Conservation (phyloP, 2,329 filamentous ascomycete genomes). For the Elsinoe fawcettii region DNA sequence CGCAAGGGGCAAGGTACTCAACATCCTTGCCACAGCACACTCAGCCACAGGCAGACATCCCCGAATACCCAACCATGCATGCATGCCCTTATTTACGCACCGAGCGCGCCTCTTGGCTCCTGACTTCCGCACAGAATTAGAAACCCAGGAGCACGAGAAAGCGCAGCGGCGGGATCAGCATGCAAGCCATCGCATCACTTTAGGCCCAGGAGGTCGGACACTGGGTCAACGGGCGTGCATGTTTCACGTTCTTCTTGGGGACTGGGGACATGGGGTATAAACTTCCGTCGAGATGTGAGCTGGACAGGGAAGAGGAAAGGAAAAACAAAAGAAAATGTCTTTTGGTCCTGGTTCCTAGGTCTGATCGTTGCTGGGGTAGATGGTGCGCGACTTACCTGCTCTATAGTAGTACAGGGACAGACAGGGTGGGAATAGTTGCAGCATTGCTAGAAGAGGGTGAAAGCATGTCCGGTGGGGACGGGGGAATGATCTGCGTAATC, state of each 20-base stretch:
- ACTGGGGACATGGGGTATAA: background rate
- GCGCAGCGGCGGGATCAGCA: too few species aligned
- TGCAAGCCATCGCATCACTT: too few species aligned
- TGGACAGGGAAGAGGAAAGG: background rate
- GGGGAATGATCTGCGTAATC: conserved; percentile 4
- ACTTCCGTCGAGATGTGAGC: background rate
- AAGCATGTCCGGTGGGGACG: background rate
- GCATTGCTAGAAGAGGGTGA: background rate
- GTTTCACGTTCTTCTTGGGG: background rate
- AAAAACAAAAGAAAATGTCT: background rate
- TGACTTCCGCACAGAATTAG: too few species aligned
- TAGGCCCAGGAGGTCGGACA: background rate
- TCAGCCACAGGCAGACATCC: too few species aligned
- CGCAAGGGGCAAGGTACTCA: too few species aligned
- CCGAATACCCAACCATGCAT: too few species aligned
- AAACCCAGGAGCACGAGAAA: too few species aligned
- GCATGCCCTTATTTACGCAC: too few species aligned
- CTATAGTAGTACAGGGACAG: background rate
- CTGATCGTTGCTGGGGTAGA: background rate
- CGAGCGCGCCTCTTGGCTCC: too few species aligned
- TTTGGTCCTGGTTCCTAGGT: background rate
- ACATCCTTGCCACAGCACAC: too few species aligned
- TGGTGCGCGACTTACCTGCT: background rate
- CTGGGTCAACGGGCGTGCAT: background rate
- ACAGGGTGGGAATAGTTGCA: too few species aligned